Base-by-base conservation (phyloP, 2,329 filamentous ascomycete species). In the Mollisiaceae sp. region DNA sequence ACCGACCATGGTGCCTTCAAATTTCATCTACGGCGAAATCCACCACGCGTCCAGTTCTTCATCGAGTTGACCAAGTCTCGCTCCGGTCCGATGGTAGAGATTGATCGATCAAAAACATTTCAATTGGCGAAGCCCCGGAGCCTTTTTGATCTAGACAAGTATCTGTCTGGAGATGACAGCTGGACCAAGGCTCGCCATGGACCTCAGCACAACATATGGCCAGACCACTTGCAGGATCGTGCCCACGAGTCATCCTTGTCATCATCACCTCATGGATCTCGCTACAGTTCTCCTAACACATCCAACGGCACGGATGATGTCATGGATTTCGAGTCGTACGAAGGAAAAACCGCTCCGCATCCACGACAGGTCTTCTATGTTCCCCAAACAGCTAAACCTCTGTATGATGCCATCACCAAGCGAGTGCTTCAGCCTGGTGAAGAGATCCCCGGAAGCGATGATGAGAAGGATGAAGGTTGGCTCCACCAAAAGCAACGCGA, bases 111-210 rank as follows among this genome's bases (percentile, higher is more conserved):
- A 0, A 80, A 77, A 66, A 78, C 78, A 2, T 79, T 80, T 56
- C 78, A 83, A 65, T 76, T 85, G 1, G 78, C 78, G 2, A 78
- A 76, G 18, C 77, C 82, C 1, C 75, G 75, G 2, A 79, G 79
- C 64, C 75, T 80, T 0, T 81, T 86, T 24, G 78, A 82, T 62
- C 68, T 86, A 47, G 78, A 81, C 22, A 79, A 78, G 22, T 80
- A 78, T 62, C 69, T 81, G 18, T 74, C 77, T 1, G 82, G 82
- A 9, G 82, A 86, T 65, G 74, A 80, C 12, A 80, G 81, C 0
- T 85, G 81, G 81, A 67, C 79, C 6, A 78, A 74, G 18, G 78
- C 78, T 8, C 80, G 83, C 3, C 72, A 81, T 45, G 80, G 79
- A 0, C 76, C 79, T 0, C 70, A 78, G 1, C 74, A 82, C 58